These are phyloP conservation scores for Erysimum pusillum DNA, from an alignment of 441 rosid genomes.

Conservation along the genomic window DNA sequence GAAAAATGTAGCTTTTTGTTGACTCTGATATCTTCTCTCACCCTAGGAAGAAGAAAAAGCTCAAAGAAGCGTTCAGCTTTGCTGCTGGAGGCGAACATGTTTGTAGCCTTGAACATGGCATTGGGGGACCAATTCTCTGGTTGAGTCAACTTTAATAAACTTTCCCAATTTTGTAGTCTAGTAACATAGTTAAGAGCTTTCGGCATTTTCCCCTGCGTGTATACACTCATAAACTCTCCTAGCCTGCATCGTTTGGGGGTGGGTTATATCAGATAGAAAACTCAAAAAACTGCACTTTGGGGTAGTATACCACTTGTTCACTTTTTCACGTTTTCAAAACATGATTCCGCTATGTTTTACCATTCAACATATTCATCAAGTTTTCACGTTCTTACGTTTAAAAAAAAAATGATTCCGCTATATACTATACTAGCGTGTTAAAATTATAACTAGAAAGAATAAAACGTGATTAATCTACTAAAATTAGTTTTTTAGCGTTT, in stretches of 20 bases:
- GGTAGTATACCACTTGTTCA: too few relatives aligned
- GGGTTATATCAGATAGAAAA: slow-evolving; percentile 22
- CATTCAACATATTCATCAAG: too few relatives aligned
- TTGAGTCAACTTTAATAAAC: slow-evolving; percentile 71
- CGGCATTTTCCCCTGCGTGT: slow-evolving; percentile 77
- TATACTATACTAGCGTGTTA: too few relatives aligned
- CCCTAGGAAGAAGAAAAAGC: slow-evolving; percentile 78
- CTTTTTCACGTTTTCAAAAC: too few relatives aligned
- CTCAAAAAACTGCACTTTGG: slow-evolving; percentile 47
- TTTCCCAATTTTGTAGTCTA: slow-evolving; percentile 66
- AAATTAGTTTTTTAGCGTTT: too few relatives aligned
- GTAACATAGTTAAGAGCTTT: slow-evolving; percentile 69
- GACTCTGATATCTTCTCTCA: slow-evolving; percentile 76
- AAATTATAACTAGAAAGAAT: too few relatives aligned
- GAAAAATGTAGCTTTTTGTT: slow-evolving; percentile 73
- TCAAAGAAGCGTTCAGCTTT: slow-evolving; percentile 68
- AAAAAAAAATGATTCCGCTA: too few relatives aligned
- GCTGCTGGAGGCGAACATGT: slow-evolving; percentile 74
- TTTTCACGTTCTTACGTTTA: too few relatives aligned
- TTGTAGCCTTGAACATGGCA: slow-evolving; percentile 80
- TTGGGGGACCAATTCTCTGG: slow-evolving; percentile 85
- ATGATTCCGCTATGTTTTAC: too few relatives aligned
- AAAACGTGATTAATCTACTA: too few relatives aligned
- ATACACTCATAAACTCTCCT: slow-evolving; percentile 65
- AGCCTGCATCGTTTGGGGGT: slow-evolving; percentile 53